Evolutionary conservation across 805 yeast genomes (phyloP).

Genomic region (Saturnispora sekii): DNA sequence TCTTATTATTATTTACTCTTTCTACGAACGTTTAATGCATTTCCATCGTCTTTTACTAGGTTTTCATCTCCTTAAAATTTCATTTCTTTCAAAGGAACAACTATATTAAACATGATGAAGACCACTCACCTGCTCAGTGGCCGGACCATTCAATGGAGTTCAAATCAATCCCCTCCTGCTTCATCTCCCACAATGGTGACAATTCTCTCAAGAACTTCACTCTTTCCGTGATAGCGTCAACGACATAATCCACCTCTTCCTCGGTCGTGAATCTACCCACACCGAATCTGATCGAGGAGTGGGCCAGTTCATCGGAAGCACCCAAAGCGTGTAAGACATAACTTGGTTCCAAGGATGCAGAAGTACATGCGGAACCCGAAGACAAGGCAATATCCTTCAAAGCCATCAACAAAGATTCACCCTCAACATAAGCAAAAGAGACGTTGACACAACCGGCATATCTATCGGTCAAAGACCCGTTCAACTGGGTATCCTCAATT

Average conservation of each 20-base stretch:
- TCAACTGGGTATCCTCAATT: conserved; percentile 81
- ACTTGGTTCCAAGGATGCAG: conserved; percentile 96
- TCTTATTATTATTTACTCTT: too few relatives aligned
- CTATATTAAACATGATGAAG: neutral
- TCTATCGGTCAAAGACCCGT: conserved; percentile 68
- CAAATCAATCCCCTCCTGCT: conserved; percentile 94
- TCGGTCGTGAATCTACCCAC: conserved; percentile 96
- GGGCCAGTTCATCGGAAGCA: conserved; percentile 96
- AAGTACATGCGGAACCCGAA: conserved; percentile 97
- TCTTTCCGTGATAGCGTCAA: conserved; percentile 78
- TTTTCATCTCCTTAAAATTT: neutral
- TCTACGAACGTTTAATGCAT: too few relatives aligned
- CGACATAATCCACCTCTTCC: conserved; percentile 88
- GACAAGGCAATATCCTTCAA: conserved; percentile 92
- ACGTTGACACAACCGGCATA: conserved; percentile 94
- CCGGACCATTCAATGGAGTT: conserved; percentile 96
- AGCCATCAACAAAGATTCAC: conserved; percentile 96
- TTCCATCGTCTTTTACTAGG: too few relatives aligned
- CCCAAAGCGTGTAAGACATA: conserved; percentile 95
- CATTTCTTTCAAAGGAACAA: neutral
- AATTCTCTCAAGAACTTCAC: conserved; percentile 86
- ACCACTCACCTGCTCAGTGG: conserved; percentile 36
- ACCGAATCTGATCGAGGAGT: conserved; percentile 96
- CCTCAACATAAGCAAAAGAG: conserved; percentile 96
- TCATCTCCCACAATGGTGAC: conserved; percentile 98